These are phyloP conservation scores for Metschnikowia noctiluminum DNA, from an alignment of 805 yeast genomes.

Conservation along the genomic window DNA sequence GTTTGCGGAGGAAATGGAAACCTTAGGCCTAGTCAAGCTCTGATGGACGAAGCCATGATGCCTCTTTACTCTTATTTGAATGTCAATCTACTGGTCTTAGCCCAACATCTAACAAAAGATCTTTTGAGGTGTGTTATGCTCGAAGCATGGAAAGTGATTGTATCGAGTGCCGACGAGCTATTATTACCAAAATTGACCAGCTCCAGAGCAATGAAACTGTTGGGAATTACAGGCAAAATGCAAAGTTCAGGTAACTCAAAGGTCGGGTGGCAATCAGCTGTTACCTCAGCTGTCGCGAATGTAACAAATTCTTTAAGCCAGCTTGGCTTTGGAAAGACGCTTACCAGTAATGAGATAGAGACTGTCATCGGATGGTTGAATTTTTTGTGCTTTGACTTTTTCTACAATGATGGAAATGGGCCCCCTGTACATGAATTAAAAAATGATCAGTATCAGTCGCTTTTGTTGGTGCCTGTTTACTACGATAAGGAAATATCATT, in stretches of 20 bases:
- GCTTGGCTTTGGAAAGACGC: slow-evolving; percentile 51
- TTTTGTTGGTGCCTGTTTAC: slow-evolving; percentile 60
- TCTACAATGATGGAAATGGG: slow-evolving; percentile 79
- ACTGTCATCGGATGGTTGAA: slow-evolving; percentile 69
- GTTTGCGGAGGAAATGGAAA: slow-evolving; percentile 53
- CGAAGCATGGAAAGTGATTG: slow-evolving; percentile 75
- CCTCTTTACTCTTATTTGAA: slow-evolving; percentile 76
- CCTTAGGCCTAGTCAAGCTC: slow-evolving; percentile 41
- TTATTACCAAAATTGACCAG: slow-evolving; percentile 68
- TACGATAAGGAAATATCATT: slow-evolving; percentile 50
- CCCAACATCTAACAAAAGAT: slow-evolving; percentile 52
- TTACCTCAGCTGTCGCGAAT: slow-evolving; percentile 48
- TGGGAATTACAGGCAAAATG: slow-evolving; percentile 19
- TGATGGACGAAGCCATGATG: slow-evolving; percentile 60
- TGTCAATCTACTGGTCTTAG: slow-evolving; percentile 61
- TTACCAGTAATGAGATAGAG: slow-evolving; percentile 60
- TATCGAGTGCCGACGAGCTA: slow-evolving; percentile 65
- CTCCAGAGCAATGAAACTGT: slow-evolving; percentile 31
- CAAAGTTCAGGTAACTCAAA: slow-evolving; percentile 7
- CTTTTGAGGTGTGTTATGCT: slow-evolving; percentile 63
- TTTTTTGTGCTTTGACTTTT: slow-evolving; percentile 64
- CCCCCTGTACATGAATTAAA: slow-evolving; percentile 65
- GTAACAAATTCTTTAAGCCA: slow-evolving; percentile 42
- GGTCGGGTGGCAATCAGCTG: slow-evolving; percentile 42
- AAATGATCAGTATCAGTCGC: slow-evolving; percentile 58